These are phyloP conservation scores for Aspergillus hiratsukae DNA, from an alignment of 2,329 filamentous ascomycete species.

Conservation along the genomic window DNA sequence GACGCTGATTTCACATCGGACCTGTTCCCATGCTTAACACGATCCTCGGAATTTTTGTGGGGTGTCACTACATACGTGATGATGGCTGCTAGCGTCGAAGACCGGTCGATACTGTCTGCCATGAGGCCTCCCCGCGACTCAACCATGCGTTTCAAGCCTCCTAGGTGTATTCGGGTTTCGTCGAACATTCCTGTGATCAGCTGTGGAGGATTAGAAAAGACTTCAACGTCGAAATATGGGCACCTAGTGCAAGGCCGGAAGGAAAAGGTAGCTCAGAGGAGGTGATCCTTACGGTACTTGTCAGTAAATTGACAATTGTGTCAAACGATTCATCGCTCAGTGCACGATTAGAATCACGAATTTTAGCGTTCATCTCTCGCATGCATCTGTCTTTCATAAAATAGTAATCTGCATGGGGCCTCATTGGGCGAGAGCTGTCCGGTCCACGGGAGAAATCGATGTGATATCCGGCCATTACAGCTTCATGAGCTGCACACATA, in stretches of 20 bases:
- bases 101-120: constrained; percentile 20
- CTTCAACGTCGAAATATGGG: background rate
- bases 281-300: constrained; percentile 28
- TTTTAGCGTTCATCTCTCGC: constrained; percentile 29
- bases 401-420: constrained; percentile 34
- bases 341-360: constrained; percentile 23
- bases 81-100: constrained; percentile 24
- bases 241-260: background rate
- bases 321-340: constrained; percentile 33
- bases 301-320: constrained; percentile 35
- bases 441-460: constrained; percentile 18
- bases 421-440: constrained; percentile 14
- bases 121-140: constrained; percentile 33
- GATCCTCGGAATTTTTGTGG: background rate
- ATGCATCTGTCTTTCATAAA: constrained; percentile 36
- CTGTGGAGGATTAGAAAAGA: constrained; percentile 17
- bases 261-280: background rate
- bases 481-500: constrained; percentile 37
- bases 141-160: constrained; percentile 35
- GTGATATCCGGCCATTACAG: constrained; percentile 26
- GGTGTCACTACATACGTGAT: constrained; percentile 21
- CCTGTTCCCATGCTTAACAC: constrained; percentile 15
- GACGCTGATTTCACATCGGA: constrained; percentile 33
- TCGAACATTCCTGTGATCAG: constrained; percentile 35
- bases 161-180: constrained; percentile 37